phyloP scores from a whole-genome alignment of 495 filamentous ascomycete species.

The Tuber calosporum region DNA sequence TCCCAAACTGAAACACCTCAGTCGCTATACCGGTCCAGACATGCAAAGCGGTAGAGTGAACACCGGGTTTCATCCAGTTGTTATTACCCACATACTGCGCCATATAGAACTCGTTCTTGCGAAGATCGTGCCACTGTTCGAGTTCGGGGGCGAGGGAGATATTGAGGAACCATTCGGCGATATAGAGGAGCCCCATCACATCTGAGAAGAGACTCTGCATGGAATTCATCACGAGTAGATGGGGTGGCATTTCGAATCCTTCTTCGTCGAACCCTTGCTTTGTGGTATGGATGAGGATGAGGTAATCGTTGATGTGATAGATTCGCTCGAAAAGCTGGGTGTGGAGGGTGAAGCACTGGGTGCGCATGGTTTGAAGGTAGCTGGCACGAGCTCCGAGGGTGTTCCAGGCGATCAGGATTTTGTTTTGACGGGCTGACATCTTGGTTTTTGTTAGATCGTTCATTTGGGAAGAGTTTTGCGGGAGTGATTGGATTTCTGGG shows the following conservation, averaged over 20 bases:
- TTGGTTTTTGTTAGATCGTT: background rate
- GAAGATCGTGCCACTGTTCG: background rate
- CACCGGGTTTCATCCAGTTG: background rate
- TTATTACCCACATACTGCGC: background rate
- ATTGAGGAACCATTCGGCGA: background rate
- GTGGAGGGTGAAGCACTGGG: background rate
- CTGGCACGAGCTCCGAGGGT: background rate
- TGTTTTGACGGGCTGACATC: background rate
- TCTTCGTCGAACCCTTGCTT: rapidly evolving
- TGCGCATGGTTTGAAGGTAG: background rate
- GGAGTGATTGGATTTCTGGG: background rate
- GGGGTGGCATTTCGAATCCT: background rate
- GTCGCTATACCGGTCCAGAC: background rate
- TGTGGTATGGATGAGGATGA: background rate
- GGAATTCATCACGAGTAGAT: too few species aligned
- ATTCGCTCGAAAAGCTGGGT: background rate
- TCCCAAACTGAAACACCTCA: background rate
- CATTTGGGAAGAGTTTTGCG: background rate
- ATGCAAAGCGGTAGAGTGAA: background rate
- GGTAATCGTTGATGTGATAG: background rate
- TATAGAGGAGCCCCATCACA: background rate
- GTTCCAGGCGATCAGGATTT: rapidly evolving
- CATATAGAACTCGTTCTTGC: background rate
- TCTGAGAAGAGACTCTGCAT: background rate
- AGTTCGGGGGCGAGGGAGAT: background rate